phyloP scores from a whole-genome alignment of 148 eudicot genomes.

The Fagopyrum esculentum region DNA sequence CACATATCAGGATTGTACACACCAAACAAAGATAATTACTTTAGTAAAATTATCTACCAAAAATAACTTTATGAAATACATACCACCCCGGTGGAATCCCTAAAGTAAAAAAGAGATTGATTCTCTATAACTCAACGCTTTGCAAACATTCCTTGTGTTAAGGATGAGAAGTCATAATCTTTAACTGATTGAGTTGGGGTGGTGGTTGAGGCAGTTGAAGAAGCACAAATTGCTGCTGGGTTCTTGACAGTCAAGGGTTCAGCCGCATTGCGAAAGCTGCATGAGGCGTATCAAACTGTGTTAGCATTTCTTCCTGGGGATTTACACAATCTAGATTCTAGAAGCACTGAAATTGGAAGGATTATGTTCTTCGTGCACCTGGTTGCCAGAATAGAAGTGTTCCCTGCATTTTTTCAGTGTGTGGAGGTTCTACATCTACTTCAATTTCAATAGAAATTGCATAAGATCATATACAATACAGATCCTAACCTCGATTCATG shows the following conservation, averaged over 20 bases:
- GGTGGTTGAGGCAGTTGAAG: too few species aligned
- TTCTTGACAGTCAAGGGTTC: too few species aligned
- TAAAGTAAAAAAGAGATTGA: neutral
- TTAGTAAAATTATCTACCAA: neutral
- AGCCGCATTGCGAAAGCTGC: too few species aligned
- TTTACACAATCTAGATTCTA: too few species aligned
- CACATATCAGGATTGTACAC: too few species aligned
- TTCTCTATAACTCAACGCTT: neutral
- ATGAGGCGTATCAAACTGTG: too few species aligned
- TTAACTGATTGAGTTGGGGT: neutral
- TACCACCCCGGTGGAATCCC: neutral
- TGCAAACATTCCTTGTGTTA: neutral
- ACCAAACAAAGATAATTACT: neutral
- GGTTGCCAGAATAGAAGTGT: slow-evolving; percentile 38
- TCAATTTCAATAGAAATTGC: slow-evolving; percentile 13
- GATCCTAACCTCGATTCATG: neutral
- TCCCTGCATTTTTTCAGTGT: slow-evolving; percentile 44
- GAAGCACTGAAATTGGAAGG: neutral
- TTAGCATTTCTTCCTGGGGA: too few species aligned
- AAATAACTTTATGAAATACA: neutral
- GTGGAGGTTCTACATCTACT: slow-evolving; percentile 52
- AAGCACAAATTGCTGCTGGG: too few species aligned
- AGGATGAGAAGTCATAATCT: neutral
- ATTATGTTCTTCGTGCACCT: slow-evolving; percentile 21
- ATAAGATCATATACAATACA: neutral